Percentiles rank a stretch among this genome's conserved stretches.
phyloP scores from a whole-genome alignment of 805 yeast species.

The Metschnikowia rubicola region DNA sequence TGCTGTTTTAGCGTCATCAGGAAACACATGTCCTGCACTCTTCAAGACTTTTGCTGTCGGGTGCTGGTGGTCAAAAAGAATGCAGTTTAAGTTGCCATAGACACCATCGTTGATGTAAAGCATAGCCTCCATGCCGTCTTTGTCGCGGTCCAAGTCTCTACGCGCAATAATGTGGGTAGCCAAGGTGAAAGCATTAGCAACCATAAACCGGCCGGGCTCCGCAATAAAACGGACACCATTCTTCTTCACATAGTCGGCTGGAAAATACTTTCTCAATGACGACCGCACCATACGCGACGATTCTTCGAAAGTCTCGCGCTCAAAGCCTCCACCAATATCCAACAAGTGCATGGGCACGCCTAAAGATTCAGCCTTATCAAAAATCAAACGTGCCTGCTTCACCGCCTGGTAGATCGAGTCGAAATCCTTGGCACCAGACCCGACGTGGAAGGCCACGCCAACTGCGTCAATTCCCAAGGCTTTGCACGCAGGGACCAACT shows the following conservation, averaged over 20 bases:
- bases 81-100: conserved; percentile 92
- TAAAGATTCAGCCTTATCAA: conserved; percentile 49
- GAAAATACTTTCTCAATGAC: conserved; percentile 60
- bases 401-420: conserved; percentile 67
- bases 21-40: conserved; percentile 18
- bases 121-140: conserved; percentile 50
- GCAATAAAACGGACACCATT: conserved; percentile 58
- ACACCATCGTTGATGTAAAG: conserved; percentile 91
- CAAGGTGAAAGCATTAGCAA: conserved; percentile 78
- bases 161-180: conserved; percentile 86
- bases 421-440: conserved; percentile 85
- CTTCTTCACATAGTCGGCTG: conserved; percentile 29
- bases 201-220: conserved; percentile 92
- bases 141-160: conserved; percentile 40
- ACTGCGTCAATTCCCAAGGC: conserved; percentile 58
- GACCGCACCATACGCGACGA: conserved; percentile 55
- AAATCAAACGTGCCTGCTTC: conserved; percentile 63
- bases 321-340: conserved; percentile 95
- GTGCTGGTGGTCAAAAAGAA: conserved; percentile 84
- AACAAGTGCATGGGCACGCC: conserved; percentile 53
- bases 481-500: conserved; percentile 59
- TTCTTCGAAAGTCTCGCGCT: conserved; percentile 54
- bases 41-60: conserved; percentile 69
- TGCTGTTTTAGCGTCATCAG: conserved; percentile 2
- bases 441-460: conserved; percentile 95